Evolutionary conservation across 805 yeast species (phyloP).

Genomic region (Wickerhamiella alocasiicola): DNA sequence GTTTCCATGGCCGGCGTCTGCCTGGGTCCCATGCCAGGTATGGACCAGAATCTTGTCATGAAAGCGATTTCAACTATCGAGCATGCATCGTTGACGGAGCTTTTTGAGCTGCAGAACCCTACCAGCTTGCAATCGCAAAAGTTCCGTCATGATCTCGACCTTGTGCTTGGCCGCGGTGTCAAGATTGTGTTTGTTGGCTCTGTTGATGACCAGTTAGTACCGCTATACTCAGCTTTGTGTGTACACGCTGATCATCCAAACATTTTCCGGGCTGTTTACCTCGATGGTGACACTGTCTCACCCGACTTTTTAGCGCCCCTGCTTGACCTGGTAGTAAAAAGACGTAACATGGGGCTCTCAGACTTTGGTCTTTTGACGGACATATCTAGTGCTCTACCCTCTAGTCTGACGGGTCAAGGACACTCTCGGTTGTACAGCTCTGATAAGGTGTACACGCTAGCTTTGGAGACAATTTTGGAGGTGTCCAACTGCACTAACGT

Average conservation of each 20-base stretch:
- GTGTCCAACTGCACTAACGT: constrained; percentile 42
- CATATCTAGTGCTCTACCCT: constrained; percentile 66
- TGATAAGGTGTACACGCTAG: constrained; percentile 69
- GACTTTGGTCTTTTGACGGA: constrained; percentile 84
- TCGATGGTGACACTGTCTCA: constrained; percentile 67
- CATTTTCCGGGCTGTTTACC: constrained; percentile 75
- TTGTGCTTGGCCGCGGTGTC: constrained; percentile 54
- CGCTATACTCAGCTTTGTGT: constrained; percentile 77
- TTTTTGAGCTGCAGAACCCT: constrained; percentile 77
- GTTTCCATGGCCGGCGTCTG: constrained; percentile 94
- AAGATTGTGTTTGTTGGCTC: constrained; percentile 79
- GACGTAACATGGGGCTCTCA: constrained; percentile 63
- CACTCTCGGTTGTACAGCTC: constrained; percentile 85
- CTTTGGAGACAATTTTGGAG: constrained; percentile 59
- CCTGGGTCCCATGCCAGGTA: constrained; percentile 86
- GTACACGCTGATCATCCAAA: constrained; percentile 79
- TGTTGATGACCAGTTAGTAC: constrained; percentile 87
- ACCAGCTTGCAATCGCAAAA: constrained; percentile 60
- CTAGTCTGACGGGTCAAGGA: constrained; percentile 90
- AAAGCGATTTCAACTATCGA: constrained; percentile 86
- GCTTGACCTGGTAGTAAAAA: constrained; percentile 57
- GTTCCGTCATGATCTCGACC: constrained; percentile 53
- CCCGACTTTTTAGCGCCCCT: constrained; percentile 70
- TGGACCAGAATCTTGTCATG: constrained; percentile 70
- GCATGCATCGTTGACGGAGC: constrained; percentile 69